phyloP scores from a whole-genome alignment of 805 yeast genomes.

The Sungouiozyma ichnusensis region DNA sequence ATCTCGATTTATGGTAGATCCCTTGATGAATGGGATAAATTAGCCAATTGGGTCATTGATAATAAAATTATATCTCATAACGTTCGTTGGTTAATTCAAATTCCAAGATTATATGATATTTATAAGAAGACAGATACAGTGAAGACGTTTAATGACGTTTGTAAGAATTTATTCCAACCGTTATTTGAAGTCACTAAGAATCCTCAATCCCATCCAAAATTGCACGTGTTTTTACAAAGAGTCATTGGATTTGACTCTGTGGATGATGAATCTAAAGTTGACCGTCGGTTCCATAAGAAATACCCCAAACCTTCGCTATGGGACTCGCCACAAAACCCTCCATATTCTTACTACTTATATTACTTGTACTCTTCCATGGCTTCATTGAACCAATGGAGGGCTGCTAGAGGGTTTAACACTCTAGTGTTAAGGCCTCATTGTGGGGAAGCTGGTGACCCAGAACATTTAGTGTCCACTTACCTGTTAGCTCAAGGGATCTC shows the following conservation, averaged over 20 bases:
- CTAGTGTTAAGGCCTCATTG: constrained; percentile 95
- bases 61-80: constrained; percentile 85
- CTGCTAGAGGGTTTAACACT: constrained; percentile 66
- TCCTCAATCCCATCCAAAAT: constrained; percentile 83
- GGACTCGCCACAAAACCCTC: constrained; percentile 76
- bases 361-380: constrained; percentile 81
- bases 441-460: constrained; percentile 99
- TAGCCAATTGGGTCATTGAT: constrained; percentile 92
- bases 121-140: constrained; percentile 72
- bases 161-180: constrained; percentile 75
- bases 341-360: constrained; percentile 92
- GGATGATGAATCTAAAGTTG: constrained; percentile 93
- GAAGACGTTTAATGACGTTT: constrained; percentile 59
- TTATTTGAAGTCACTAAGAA: constrained; percentile 80
- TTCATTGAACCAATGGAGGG: constrained; percentile 77
- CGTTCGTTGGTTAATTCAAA: constrained; percentile 93
- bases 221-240: constrained; percentile 78
- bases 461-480: constrained; percentile 84
- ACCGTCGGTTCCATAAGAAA: constrained; percentile 69
- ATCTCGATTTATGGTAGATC: constrained; percentile 91
- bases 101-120: constrained; percentile 86
- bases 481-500: constrained; percentile 85
- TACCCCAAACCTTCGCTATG: constrained; percentile 82
- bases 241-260: constrained; percentile 98
- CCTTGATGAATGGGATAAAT: constrained; percentile 85